Percentiles rank a stretch among this genome's conserved stretches.
Conservation (phyloP, 2,329 filamentous ascomycete species). For the Hymenoscyphus scutula region DNA sequence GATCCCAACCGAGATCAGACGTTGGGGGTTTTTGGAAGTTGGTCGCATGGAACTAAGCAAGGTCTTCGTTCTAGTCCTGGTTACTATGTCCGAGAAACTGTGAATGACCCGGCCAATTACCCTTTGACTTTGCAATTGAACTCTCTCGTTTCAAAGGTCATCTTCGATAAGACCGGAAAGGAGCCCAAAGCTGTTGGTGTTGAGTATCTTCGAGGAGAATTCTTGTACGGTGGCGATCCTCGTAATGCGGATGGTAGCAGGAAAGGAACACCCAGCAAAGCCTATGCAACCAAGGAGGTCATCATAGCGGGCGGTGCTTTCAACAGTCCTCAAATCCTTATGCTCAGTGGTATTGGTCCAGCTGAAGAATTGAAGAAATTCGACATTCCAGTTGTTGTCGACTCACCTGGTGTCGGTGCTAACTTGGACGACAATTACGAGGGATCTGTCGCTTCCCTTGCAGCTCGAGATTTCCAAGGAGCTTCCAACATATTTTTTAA, state of each 20-base stretch:
- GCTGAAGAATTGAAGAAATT: slow-evolving; percentile 40
- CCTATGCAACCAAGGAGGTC: slow-evolving; percentile 39
- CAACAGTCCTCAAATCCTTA: slow-evolving; percentile 48
- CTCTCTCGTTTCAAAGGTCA: slow-evolving; percentile 42
- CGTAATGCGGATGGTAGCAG: slow-evolving; percentile 1
- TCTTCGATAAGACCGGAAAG: slow-evolving; percentile 36
- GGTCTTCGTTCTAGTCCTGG: slow-evolving; percentile 11
- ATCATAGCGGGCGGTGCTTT: slow-evolving; percentile 49
- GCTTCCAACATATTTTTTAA: slow-evolving; percentile 10
- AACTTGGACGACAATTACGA: slow-evolving; percentile 46
- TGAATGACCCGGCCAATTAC: slow-evolving; percentile 17
- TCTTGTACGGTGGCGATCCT: slow-evolving; percentile 23
- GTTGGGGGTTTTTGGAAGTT: slow-evolving; percentile 8
- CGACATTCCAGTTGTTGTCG: slow-evolving; percentile 51
- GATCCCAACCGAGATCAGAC: slow-evolving; percentile 12
- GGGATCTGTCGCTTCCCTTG: slow-evolving; percentile 10
- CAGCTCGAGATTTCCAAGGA: slow-evolving; percentile 9
- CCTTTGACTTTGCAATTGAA: slow-evolving; percentile 25
- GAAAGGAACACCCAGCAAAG: slow-evolving; percentile 6
- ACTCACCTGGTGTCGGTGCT: slow-evolving; percentile 62
- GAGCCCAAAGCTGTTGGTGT: slow-evolving; percentile 41
- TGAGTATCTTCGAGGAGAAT: slow-evolving; percentile 43
- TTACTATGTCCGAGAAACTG: slow-evolving; percentile 12
- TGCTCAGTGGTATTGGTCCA: slow-evolving; percentile 47
- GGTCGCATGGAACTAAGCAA: slow-evolving; percentile 10